Conservation (phyloP, 1,139 yeast genomes). For the Suhomyces panamericanus region DNA sequence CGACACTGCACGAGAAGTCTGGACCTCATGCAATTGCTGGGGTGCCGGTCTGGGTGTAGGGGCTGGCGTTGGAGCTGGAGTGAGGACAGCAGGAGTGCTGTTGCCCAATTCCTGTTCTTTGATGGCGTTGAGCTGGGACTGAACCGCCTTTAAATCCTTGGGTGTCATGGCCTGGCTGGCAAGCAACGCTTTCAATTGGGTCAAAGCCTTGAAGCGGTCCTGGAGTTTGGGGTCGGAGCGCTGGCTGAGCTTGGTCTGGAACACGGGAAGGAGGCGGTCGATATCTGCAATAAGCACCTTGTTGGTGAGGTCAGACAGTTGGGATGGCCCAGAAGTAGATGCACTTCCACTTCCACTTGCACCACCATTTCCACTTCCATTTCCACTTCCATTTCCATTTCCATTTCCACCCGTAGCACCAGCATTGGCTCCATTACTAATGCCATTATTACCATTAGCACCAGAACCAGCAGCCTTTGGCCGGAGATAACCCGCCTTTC, state of each 20-base stretch:
- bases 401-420: too few relatives aligned
- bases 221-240: slow-evolving; percentile 35
- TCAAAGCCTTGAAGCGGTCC: slow-evolving; percentile 45
- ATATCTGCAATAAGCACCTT: slow-evolving; percentile 43
- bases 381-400: too few relatives aligned
- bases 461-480: not conserved
- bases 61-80: slow-evolving; percentile 9
- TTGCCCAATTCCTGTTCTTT: slow-evolving; percentile 36
- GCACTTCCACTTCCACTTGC: too few relatives aligned
- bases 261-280: slow-evolving; percentile 41
- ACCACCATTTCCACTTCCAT: too few relatives aligned
- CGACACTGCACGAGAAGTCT: slow-evolving; percentile 11
- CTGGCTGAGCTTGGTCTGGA: slow-evolving; percentile 32
- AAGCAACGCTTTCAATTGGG: slow-evolving; percentile 43
- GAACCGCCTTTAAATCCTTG: slow-evolving; percentile 44
- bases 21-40: slow-evolving; percentile 10
- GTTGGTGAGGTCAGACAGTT: slow-evolving; percentile 23
- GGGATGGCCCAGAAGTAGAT: too few relatives aligned
- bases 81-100: slow-evolving; percentile 17
- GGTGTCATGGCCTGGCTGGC: slow-evolving; percentile 39
- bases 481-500: slow-evolving; percentile 35
- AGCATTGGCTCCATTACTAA: too few relatives aligned
- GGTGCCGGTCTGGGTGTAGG: slow-evolving; percentile 10
- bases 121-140: slow-evolving; percentile 35
- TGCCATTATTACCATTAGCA: too few relatives aligned